Conservation (phyloP, 2,329 filamentous ascomycete genomes). For the Blumeriella jaapii region DNA sequence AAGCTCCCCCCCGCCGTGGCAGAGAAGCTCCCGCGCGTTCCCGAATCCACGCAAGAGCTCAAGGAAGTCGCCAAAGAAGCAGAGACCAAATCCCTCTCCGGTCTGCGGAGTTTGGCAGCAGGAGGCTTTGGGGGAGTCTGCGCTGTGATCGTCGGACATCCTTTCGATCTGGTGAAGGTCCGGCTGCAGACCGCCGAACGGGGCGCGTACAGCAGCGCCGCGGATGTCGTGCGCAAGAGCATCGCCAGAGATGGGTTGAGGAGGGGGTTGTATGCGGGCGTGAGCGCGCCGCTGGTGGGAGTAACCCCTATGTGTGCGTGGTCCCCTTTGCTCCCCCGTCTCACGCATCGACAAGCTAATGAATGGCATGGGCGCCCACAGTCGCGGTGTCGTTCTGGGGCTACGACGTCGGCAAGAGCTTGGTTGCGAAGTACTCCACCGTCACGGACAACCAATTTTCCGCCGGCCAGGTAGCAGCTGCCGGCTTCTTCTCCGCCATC, state of each 20-base stretch:
- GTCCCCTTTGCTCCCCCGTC: background rate
- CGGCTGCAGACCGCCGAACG: constrained; percentile 91
- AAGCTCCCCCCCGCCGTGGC: constrained; percentile 19
- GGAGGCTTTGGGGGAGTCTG: constrained; percentile 90
- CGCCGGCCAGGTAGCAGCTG: constrained; percentile 78
- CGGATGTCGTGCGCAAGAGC: constrained; percentile 86
- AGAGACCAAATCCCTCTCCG: constrained; percentile 34
- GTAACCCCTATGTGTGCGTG: constrained; percentile 97
- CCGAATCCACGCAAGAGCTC: constrained; percentile 25
- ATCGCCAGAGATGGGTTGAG: constrained; percentile 73
- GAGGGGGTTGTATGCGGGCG: constrained; percentile 87
- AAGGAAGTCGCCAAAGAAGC: constrained; percentile 24
- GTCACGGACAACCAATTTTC: constrained; percentile 61
- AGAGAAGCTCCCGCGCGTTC: constrained; percentile 25
- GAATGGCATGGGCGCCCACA: constrained; percentile 24
- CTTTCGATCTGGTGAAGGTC: constrained; percentile 96
- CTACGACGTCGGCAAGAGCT: constrained; percentile 87
- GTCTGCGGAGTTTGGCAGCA: constrained; percentile 71
- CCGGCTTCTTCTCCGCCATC: constrained; percentile 94
- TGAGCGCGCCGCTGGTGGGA: constrained; percentile 85
- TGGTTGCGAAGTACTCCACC: constrained; percentile 60
- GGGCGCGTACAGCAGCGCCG: constrained; percentile 78
- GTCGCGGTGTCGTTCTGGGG: constrained; percentile 69
- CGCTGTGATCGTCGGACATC: constrained; percentile 88
- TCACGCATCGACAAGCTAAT: background rate